Evolutionary conservation across 2,329 filamentous ascomycete genomes (phyloP), one percentile per base, ranked within the genome.

Genomic region (Didymella keratinophila): DNA sequence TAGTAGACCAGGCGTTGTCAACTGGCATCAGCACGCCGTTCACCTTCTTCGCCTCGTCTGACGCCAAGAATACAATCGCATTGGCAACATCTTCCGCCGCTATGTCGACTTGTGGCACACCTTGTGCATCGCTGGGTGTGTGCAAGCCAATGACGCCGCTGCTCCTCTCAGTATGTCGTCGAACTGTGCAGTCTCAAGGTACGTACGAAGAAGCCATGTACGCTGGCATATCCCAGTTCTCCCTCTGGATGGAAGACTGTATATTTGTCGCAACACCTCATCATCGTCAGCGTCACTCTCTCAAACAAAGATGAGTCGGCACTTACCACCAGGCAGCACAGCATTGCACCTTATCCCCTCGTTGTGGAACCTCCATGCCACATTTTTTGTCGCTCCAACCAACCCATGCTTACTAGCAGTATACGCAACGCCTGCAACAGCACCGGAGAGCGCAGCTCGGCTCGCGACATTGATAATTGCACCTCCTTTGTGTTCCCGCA

Each of bases 271-370:
- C 60, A 10, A 53, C 25, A 11, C 32, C 23, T 25, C 50, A 39
- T 16, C 14, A 41, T 12, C 5, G 11, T 42, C 21, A 42, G 18
- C 20, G 18, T 20, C 18, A 14, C 32, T 16, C 8, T 10, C 27
- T 25, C 28, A 20, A 8, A 6, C 18, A 45, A 2, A 67, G 39
- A 5, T 12, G 25, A n/a, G 2, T 12, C 3, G 20, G 18, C 14
- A 9, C 25, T 60, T 63, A 73, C 74, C 71, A 43, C 77, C 78
- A 2, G 81, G 80, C 4, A 80, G 73, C 4, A 82, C 71, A 20
- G 77, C 79, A 61, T 82, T 82, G 62, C 79, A 81, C 8, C 80
- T 71, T 47, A 83, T 81, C 8, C 76, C 75, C 28, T 81, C 77
- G 36, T 79, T 73, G 21, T 74, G 75, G 59, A 81, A 82, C 6